phyloP scores from a whole-genome alignment of 495 filamentous ascomycete species.

The Tuber melanosporum region DNA sequence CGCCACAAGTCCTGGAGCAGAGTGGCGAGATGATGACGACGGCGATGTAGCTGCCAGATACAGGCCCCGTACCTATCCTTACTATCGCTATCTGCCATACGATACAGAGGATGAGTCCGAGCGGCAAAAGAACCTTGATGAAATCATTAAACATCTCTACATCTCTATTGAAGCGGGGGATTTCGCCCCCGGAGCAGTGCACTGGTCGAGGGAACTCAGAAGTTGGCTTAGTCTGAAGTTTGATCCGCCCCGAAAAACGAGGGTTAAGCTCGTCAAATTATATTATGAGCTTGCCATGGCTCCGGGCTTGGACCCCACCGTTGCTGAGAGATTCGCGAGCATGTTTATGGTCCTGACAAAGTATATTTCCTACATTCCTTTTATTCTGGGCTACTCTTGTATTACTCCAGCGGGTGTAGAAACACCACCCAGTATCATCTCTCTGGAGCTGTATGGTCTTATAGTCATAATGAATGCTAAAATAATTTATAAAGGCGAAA shows the following conservation, averaged over 20 bases:
- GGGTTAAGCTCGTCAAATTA: slow-evolving; percentile 75
- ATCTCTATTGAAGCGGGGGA: slow-evolving; percentile 85
- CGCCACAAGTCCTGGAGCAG: slow-evolving; percentile 52
- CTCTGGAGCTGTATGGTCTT: slow-evolving; percentile 34
- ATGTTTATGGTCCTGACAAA: slow-evolving; percentile 94
- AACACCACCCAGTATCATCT: slow-evolving; percentile 35
- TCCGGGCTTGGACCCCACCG: slow-evolving; percentile 73
- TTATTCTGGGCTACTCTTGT: slow-evolving; percentile 32
- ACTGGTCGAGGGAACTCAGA: slow-evolving; percentile 94
- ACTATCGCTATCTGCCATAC: slow-evolving; percentile 83
- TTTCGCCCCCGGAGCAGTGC: slow-evolving; percentile 84
- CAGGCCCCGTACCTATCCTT: slow-evolving; percentile 85
- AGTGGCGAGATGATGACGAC: slow-evolving; percentile 50
- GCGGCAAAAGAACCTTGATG: slow-evolving; percentile 64
- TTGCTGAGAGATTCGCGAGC: slow-evolving; percentile 85
- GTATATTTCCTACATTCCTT: slow-evolving; percentile 51
- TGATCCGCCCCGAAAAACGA: slow-evolving; percentile 74
- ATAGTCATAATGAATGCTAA: slow-evolving; percentile 42
- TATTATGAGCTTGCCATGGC: slow-evolving; percentile 93
- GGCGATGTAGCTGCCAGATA: slow-evolving; percentile 58
- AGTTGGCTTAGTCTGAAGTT: slow-evolving; percentile 96
- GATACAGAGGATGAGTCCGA: slow-evolving; percentile 67
- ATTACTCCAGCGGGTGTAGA: slow-evolving; percentile 29
- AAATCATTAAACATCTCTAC: slow-evolving; percentile 88
- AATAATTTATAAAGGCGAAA: slow-evolving; percentile 61